These are phyloP conservation scores for Tolypocladium endophyticum DNA, from an alignment of 2,329 filamentous ascomycete genomes.

Conservation along the genomic window DNA sequence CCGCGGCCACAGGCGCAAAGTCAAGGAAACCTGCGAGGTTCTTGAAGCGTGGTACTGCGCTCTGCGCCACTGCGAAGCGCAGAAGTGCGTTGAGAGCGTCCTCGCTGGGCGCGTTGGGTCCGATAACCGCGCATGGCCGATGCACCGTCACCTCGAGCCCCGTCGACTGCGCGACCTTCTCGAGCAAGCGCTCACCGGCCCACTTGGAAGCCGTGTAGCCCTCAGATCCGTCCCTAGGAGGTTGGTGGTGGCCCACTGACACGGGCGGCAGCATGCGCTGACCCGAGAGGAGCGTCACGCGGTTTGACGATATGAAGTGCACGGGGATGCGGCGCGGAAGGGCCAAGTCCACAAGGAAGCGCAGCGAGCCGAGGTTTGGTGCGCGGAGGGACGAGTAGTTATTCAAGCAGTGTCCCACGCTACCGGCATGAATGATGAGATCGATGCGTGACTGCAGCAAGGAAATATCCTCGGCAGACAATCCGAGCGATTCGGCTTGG, in stretches of 20 bases:
- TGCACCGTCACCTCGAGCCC: slow-evolving; percentile 15
- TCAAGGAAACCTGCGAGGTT: neutral
- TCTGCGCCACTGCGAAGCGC: neutral
- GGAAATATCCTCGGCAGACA: neutral
- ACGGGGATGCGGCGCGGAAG: slow-evolving; percentile 14
- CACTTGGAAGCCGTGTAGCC: slow-evolving; percentile 22
- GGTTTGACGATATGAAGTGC: slow-evolving; percentile 22
- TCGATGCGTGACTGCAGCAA: slow-evolving; percentile 11
- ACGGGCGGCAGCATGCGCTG: neutral
- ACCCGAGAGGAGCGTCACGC: slow-evolving; percentile 9
- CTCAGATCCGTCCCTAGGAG: slow-evolving; percentile 11
- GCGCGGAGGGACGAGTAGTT: slow-evolving; percentile 14
- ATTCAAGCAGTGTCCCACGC: slow-evolving; percentile 20
- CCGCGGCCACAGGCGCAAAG: neutral
- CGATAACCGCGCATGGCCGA: slow-evolving; percentile 11
- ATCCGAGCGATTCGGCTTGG: neutral
- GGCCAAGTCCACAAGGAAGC: slow-evolving; percentile 14
- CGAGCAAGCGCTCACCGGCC: slow-evolving; percentile 19
- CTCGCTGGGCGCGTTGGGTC: slow-evolving; percentile 7
- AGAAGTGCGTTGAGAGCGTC: slow-evolving; percentile 5
- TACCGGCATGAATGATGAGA: slow-evolving; percentile 39
- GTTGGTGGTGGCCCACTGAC: neutral
- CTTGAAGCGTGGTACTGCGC: neutral
- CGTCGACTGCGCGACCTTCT: slow-evolving; percentile 9
- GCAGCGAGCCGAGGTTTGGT: slow-evolving; percentile 15